A percentile compares a stretch with the other conserved stretches of the same genome.
Evolutionary conservation across 2,329 filamentous ascomycete genomes (phyloP).

Genomic region (Exophiala bonariae): DNA sequence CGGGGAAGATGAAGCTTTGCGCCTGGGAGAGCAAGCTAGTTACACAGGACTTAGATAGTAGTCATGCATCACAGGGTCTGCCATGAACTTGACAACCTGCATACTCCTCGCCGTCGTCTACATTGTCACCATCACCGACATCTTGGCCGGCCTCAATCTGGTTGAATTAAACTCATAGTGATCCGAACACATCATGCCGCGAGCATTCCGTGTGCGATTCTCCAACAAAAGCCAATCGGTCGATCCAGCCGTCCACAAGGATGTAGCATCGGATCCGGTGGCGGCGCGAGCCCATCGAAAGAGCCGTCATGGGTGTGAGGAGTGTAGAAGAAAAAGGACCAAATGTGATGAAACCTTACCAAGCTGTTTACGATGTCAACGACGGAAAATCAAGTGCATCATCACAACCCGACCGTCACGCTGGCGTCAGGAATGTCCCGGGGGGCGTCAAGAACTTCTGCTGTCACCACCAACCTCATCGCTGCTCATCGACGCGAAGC

Average conservation of each 20-base stretch:
- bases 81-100: too few relatives aligned
- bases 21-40: too few relatives aligned
- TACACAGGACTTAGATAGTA: too few relatives aligned
- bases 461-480: background rate
- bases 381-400: background rate
- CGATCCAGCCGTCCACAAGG: background rate
- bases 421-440: background rate
- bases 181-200: too few relatives aligned
- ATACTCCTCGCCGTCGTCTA: too few relatives aligned
- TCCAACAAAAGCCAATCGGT: background rate
- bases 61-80: too few relatives aligned
- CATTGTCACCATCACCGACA: too few relatives aligned
- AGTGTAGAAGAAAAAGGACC: background rate
- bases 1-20: too few relatives aligned
- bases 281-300: background rate
- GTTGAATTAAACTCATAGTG: too few relatives aligned
- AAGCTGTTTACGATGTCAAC: background rate
- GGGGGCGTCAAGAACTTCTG: background rate
- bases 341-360: conserved; percentile 1
- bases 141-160: too few relatives aligned
- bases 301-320: background rate
- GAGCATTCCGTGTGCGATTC: background rate
- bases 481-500: background rate
- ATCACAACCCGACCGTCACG: background rate
- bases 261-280: background rate